Conservation (phyloP, 805 yeast genomes). For the Candida germanica region DNA sequence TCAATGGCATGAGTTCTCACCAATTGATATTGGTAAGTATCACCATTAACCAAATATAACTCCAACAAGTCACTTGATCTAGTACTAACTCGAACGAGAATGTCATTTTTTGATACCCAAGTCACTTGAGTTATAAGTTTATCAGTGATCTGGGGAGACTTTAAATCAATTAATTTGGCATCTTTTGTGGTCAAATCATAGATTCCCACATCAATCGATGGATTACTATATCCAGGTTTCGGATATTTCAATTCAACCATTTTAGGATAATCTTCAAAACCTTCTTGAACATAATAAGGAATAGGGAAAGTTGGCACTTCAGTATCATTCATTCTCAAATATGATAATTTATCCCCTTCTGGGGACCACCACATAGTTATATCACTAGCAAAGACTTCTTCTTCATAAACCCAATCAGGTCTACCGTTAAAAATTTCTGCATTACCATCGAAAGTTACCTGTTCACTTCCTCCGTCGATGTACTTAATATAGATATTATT, state of each 20-base stretch:
- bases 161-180: slow-evolving; percentile 13
- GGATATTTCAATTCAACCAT: slow-evolving; percentile 57
- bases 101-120: slow-evolving; percentile 51
- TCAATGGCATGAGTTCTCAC: slow-evolving; percentile 45
- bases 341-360: slow-evolving; percentile 54
- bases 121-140: slow-evolving; percentile 57
- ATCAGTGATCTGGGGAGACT: slow-evolving; percentile 24
- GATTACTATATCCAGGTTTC: slow-evolving; percentile 66
- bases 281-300: slow-evolving; percentile 46
- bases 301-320: slow-evolving; percentile 50
- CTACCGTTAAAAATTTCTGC: slow-evolving; percentile 57
- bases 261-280: slow-evolving; percentile 45
- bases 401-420: slow-evolving; percentile 85
- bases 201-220: slow-evolving; percentile 46
- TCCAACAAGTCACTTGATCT: slow-evolving; percentile 57
- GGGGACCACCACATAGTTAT: slow-evolving; percentile 75
- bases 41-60: slow-evolving; percentile 42
- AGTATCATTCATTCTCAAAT: slow-evolving; percentile 56
- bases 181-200: slow-evolving; percentile 32
- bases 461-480: slow-evolving; percentile 22
- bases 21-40: slow-evolving; percentile 22
- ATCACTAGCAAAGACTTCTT: slow-evolving; percentile 62
- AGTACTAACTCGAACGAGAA: slow-evolving; percentile 60
- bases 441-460: slow-evolving; percentile 53
- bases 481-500: slow-evolving; percentile 54